phyloP scores from a whole-genome alignment of 768 basidiomycete genomes.

The Tulasnella sp. region DNA sequence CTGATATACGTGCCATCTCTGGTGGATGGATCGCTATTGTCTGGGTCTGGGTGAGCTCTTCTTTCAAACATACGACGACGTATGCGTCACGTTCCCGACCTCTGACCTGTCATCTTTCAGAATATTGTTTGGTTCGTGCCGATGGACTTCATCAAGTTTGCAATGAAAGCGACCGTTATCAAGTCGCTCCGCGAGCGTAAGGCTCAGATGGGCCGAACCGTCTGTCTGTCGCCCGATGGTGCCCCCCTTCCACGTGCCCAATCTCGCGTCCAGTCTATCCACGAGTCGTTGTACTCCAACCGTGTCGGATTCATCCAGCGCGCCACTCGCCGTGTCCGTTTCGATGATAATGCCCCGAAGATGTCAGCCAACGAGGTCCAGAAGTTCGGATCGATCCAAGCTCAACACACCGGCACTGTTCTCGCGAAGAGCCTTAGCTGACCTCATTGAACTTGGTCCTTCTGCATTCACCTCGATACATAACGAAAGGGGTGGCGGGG shows the following conservation, averaged over 20 bases:
- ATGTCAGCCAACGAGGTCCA: slow-evolving; percentile 73
- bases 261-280: slow-evolving; percentile 79
- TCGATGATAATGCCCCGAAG: slow-evolving; percentile 52
- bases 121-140: slow-evolving; percentile 95
- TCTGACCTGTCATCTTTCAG: too few species aligned
- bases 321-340: slow-evolving; percentile 79
- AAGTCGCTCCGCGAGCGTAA: slow-evolving; percentile 62
- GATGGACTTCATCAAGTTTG: slow-evolving; percentile 92
- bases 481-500: too few species aligned
- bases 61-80: background rate
- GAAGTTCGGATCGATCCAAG: slow-evolving; percentile 80
- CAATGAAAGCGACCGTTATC: slow-evolving; percentile 90
- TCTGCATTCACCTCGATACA: too few species aligned
- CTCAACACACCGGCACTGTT: slow-evolving; percentile 50
- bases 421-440: slow-evolving; percentile 19
- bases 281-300: slow-evolving; percentile 90
- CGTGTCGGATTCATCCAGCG: slow-evolving; percentile 89
- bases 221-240: slow-evolving; percentile 32
- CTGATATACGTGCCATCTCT: slow-evolving; percentile 63
- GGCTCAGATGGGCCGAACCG: slow-evolving; percentile 36
- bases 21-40: slow-evolving; percentile 96
- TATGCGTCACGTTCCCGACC: background rate
- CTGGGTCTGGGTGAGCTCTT: slow-evolving; percentile 78
- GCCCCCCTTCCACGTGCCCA: slow-evolving; percentile 76
- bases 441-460: slow-evolving; percentile 6